These are phyloP conservation scores for Jaltomata sinuosa DNA, from an alignment of 257 asterid genomes.

Conservation along the genomic window DNA sequence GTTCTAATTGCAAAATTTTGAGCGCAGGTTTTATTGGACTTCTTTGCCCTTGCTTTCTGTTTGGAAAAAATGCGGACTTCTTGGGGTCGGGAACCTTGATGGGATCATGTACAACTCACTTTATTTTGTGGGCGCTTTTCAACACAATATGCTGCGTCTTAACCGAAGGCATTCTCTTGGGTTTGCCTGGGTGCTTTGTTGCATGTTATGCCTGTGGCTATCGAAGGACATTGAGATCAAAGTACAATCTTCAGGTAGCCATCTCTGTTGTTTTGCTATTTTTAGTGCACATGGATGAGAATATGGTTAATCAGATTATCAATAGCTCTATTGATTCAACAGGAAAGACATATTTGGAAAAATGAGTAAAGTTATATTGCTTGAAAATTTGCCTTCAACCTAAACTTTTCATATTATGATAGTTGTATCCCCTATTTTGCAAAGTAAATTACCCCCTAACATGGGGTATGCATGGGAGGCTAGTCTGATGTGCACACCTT, in stretches of 20 bases:
- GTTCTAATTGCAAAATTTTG: conserved; percentile 5
- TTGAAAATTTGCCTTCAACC: background rate
- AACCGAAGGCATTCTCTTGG: conserved; percentile 66
- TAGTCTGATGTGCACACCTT: background rate
- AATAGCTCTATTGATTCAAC: background rate
- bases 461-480: background rate
- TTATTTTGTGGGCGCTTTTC: conserved; percentile 60
- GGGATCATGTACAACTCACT: conserved; percentile 75
- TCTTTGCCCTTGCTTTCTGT: conserved; percentile 81
- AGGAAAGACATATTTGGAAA: background rate
- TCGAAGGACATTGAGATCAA: conserved; percentile 61
- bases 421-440: background rate
- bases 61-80: conserved; percentile 67
- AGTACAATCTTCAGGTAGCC: conserved; percentile 77
- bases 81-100: conserved; percentile 36
- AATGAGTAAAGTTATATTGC: background rate
- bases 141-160: conserved; percentile 69
- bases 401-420: background rate
- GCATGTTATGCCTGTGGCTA: conserved; percentile 90
- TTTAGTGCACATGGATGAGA: background rate
- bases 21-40: conserved; percentile 69
- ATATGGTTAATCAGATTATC: background rate
- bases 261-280: background rate
- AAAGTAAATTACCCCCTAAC: background rate
- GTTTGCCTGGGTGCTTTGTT: conserved; percentile 88